Evolutionary conservation across 257 asterid species (phyloP), one percentile per base, ranked within the genome.

Genomic region (Solanum piurae): DNA sequence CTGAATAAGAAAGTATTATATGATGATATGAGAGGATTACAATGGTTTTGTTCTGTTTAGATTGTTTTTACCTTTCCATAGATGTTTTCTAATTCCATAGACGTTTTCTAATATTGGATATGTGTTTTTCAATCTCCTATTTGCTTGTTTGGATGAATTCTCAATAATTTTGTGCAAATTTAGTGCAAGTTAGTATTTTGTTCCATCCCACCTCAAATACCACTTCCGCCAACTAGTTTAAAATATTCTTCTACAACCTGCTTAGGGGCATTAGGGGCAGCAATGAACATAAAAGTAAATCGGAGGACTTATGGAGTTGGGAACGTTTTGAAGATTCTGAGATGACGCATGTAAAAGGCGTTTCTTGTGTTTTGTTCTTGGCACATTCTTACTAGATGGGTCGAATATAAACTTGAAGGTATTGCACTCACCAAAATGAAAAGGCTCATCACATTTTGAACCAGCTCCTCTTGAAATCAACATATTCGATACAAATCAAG

Each of bases 391-490:
- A 49, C 18, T 18, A 36, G 86, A 23, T 4, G 89, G 86, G 31
- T 38, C 13, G 83, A 91, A 79, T 82, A 44, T 88, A 80, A 92
- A 94, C 88, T 76, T 92, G 89, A 92, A 94, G 38, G 95, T 94
- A 34, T 87, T 33, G 89, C 92, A 92, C 64, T 92, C 74, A 0
- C 95, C 89, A 33, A 94, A 69, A 5, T 46, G 89, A 73, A 94
- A 94, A 5, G 94, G 86, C 46, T 91, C 85, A 14, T 94, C 94
- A 7, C 92, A 82, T 44, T 90, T 88, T n/a, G 86, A 23, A 23
- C 95, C 90, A 9, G 89, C 89, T n/a, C 97, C 97, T 89, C 93
- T 49, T 82, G 94, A 94, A 94, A 27, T 86, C 89, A 37, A 84
- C 91, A 12, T 84, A 36, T 6, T 88, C 91, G 5, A 90, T 21